Base-by-base conservation (phyloP, 257 asterid genomes). In the Capsicum pubescens region DNA sequence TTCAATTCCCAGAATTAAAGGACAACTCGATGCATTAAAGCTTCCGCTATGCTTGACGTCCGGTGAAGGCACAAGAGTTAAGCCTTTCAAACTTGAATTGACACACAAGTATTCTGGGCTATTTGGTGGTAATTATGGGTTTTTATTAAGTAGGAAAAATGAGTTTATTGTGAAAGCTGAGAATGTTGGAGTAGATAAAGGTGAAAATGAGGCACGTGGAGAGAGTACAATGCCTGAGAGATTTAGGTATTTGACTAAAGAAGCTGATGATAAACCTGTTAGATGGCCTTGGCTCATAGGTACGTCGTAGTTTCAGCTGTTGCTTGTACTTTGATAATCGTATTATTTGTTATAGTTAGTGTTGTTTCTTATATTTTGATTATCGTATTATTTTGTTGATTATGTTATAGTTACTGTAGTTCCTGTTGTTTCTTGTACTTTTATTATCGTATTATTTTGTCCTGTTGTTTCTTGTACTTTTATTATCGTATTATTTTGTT, bases 271-370 rank as follows among this genome's bases (percentile, higher is more conserved):
- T 39, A 88, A 91, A 86, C 96, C 98, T 74, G 86, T 92, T 81
- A 81, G 93, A 70, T 94, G 98, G 98, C 97, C 97, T 80, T 93
- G 91, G 93, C 86, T 93, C 74, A 86, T 95, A 32, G 98, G 97
- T 95, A 82, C 16, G 26, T 26, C 32, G 32, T 26, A 26, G 32
- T 26, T 26, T 26, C 32, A 26, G 44, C 5, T 39, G 44, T 39
- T 39, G 2, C 44, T 39, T 39, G 44, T 39, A 39, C 44, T 39
- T 39, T 4, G 5, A 39, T 39, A 3, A 39, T 39, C 44, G 44
- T 39, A 4, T 39, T 3, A 3, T 39, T 39, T 39, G 44, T 39
- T 39, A 4, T 39, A 39, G 44, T 39, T 39, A 4, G 32, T 26
- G 44, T 39, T 39, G 44, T 39, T 39, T 39, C 44, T 39, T 39